A percentile compares a stretch with the other conserved stretches of the same genome.
These are phyloP conservation scores for Xerocomus nothofagi DNA, from an alignment of 1,284 basidiomycete species.

Conservation along the genomic window DNA sequence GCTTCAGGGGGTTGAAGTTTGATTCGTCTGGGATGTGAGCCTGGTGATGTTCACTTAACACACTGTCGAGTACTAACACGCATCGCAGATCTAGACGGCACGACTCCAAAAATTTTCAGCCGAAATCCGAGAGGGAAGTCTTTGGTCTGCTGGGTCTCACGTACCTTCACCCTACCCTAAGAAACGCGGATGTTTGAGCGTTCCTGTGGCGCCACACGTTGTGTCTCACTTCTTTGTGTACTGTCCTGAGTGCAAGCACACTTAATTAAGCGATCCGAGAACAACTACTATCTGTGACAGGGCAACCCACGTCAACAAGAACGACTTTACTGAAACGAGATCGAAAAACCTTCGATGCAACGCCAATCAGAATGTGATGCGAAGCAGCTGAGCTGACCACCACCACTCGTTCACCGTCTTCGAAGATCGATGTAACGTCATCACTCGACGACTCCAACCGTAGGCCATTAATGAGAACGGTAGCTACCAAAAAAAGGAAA, in stretches of 20 bases:
- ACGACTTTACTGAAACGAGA: not conserved
- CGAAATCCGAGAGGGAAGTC: constrained; percentile 66
- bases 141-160: constrained; percentile 67
- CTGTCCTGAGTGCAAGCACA: not conserved
- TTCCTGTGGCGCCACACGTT: constrained; percentile 12
- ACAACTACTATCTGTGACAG: not conserved
- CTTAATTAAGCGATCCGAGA: not conserved
- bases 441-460: too few relatives aligned
- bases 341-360: not conserved
- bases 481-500: too few relatives aligned
- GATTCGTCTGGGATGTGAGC: constrained; percentile 76
- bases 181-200: constrained; percentile 61
- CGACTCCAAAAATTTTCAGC: constrained; percentile 58
- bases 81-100: constrained; percentile 51
- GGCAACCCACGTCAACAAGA: not conserved
- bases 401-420: not conserved
- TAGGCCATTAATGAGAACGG: too few relatives aligned
- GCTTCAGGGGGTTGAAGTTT: constrained; percentile 67
- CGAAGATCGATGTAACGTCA: too few relatives aligned
- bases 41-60: constrained; percentile 8
- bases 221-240: not conserved
- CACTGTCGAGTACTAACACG: constrained; percentile 1
- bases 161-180: constrained; percentile 66
- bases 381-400: not conserved
- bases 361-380: not conserved